Evolutionary conservation across 2,329 filamentous ascomycete genomes (phyloP).

Genomic region (Biscogniauxia marginata): DNA sequence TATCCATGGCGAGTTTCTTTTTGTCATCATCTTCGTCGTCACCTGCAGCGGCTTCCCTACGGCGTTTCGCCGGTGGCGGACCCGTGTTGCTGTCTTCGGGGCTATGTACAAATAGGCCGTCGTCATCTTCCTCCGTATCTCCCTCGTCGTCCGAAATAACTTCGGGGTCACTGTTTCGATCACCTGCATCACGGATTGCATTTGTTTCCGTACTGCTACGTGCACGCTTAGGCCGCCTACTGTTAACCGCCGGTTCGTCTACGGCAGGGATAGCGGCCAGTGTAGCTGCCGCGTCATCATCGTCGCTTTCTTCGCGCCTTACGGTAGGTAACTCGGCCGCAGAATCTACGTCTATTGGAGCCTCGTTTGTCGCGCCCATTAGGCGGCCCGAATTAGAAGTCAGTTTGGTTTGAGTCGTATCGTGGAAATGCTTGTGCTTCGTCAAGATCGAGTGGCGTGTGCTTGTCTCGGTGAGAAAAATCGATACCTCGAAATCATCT

Average conservation of each 20-base stretch:
- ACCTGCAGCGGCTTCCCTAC: conserved; percentile 35
- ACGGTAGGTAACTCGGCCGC: conserved; percentile 33
- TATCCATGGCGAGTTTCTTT: conserved; percentile 85
- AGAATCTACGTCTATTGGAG: conserved; percentile 52
- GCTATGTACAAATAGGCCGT: conserved; percentile 28
- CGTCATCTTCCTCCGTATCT: conserved; percentile 32
- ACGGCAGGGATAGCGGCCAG: conserved; percentile 55
- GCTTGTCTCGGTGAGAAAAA: conserved; percentile 85
- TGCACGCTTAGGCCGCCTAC: conserved; percentile 31
- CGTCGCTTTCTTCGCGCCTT: conserved; percentile 60
- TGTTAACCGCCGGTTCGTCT: conserved; percentile 28
- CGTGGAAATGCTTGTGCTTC: conserved; percentile 77
- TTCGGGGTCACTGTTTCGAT: conserved; percentile 32
- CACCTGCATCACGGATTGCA: conserved; percentile 25
- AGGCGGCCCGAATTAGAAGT: conserved; percentile 63
- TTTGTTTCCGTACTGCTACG: conserved; percentile 29
- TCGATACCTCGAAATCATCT: conserved; percentile 95
- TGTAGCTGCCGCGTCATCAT: conserved; percentile 51
- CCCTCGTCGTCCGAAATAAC: conserved; percentile 39
- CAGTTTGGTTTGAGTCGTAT: conserved; percentile 51
- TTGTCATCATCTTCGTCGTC: conserved; percentile 63
- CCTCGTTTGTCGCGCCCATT: conserved; percentile 54
- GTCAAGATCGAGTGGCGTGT: conserved; percentile 83
- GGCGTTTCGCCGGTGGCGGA: conserved; percentile 46
- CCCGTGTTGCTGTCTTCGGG: conserved; percentile 40